A percentile compares a stretch with the other conserved stretches of the same genome.
Conservation (phyloP, 2,329 filamentous ascomycete species). For the Immersiporthe knoxdaviesiana region DNA sequence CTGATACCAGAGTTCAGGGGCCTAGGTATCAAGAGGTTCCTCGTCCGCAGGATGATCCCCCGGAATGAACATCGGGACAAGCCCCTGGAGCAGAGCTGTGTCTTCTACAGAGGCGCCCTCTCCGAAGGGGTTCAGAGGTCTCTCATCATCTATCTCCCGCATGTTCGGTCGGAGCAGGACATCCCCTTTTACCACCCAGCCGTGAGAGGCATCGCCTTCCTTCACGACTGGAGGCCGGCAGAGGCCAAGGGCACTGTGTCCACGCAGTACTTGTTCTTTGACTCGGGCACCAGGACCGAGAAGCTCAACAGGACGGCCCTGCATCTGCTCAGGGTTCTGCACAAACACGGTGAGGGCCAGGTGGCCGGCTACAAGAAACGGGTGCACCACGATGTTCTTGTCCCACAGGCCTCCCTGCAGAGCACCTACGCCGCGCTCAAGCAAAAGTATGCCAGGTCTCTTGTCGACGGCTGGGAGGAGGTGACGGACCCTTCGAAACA, state of each 20-base stretch:
- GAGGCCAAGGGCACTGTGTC: slow-evolving; percentile 55
- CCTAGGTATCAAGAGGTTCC: slow-evolving; percentile 59
- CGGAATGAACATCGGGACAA: slow-evolving; percentile 78
- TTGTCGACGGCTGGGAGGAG: slow-evolving; percentile 83
- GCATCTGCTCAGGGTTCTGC: slow-evolving; percentile 67
- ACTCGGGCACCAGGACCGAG: slow-evolving; percentile 36
- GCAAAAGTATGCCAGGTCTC: slow-evolving; percentile 69
- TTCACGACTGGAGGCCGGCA: slow-evolving; percentile 66
- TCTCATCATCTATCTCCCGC: slow-evolving; percentile 78
- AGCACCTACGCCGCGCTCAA: slow-evolving; percentile 83
- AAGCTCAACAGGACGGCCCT: slow-evolving; percentile 70
- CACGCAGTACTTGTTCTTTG: slow-evolving; percentile 63
- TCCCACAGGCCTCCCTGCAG: slow-evolving; percentile 78
- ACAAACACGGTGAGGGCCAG: slow-evolving; percentile 73
- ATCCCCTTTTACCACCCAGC: slow-evolving; percentile 89
- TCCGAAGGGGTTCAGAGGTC: slow-evolving; percentile 43
- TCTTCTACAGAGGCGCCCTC: slow-evolving; percentile 58
- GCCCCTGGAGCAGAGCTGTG: slow-evolving; percentile 80
- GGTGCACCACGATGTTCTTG: slow-evolving; percentile 79
- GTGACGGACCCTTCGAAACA: slow-evolving; percentile 87
- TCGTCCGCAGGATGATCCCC: slow-evolving; percentile 80
- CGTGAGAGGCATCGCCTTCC: slow-evolving; percentile 73
- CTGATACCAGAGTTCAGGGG: slow-evolving; percentile 50
- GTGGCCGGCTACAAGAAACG: slow-evolving; percentile 74
- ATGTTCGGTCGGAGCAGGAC: slow-evolving; percentile 61